Conservation (phyloP, 108 stramenopile species). For the Nitzschia sp. region DNA sequence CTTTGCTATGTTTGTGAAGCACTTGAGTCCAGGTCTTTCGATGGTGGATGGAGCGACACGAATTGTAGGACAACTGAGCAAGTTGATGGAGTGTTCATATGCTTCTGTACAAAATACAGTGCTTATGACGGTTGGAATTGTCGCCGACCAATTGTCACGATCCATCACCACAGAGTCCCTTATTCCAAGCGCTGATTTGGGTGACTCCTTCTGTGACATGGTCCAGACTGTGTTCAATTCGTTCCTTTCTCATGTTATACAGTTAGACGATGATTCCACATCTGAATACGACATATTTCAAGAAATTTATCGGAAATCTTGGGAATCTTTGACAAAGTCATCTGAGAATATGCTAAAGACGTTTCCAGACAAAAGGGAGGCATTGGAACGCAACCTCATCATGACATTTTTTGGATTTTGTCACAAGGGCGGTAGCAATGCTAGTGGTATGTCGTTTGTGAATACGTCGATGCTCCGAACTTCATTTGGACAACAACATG, state of each 20-base stretch:
- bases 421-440: no score
- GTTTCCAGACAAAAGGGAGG: not conserved
- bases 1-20: not conserved
- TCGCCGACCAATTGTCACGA: not conserved
- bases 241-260: not conserved
- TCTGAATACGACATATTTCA: not conserved
- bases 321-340: conserved; percentile 7
- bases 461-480: not conserved
- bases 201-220: conserved; percentile 3
- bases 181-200: not conserved
- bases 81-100: conserved; percentile 13
- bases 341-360: conserved; percentile 5
- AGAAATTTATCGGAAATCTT: conserved; percentile 16
- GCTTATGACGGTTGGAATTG: conserved; percentile 13
- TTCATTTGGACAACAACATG: conserved; percentile 8
- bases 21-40: not conserved
- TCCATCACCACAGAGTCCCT: not conserved
- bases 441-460: no score
- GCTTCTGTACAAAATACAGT: conserved; percentile 24
- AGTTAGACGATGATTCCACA: not conserved
- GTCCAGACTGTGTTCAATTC: conserved; percentile 11
- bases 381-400: conserved; percentile 9
- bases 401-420: conserved; percentile 14
- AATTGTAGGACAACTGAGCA: not conserved
- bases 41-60: not conserved